Percentiles rank a stretch among this genome's conserved stretches.
These are phyloP conservation scores for Seiridium cupressi DNA, from an alignment of 2,329 filamentous ascomycete genomes.

Conservation along the genomic window DNA sequence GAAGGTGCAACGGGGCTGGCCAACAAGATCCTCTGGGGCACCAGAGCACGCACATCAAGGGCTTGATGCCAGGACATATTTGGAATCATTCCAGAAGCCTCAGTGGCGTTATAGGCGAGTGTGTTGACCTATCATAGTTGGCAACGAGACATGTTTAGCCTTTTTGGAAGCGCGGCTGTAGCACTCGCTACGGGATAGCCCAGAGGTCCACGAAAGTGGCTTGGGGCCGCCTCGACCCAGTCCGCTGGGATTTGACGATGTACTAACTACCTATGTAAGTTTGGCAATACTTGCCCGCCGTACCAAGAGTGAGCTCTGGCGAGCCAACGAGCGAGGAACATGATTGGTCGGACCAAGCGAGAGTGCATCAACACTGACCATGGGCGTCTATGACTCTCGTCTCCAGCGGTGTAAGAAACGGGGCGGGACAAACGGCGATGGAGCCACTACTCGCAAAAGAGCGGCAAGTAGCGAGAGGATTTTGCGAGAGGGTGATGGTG, in stretches of 20 bases:
- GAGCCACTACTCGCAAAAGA: not conserved
- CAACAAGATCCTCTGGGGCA: not conserved
- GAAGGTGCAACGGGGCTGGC: not conserved
- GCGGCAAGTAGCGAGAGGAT: not conserved
- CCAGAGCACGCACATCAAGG: not conserved
- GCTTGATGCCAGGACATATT: not conserved
- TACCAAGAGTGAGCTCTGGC: not conserved
- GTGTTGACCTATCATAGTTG: not conserved
- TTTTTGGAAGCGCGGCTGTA: not conserved
- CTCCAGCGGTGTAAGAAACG: not conserved
- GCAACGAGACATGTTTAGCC: not conserved
- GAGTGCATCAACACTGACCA: not conserved
- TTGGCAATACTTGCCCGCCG: no score
- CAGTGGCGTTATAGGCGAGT: slow-evolving; percentile 1
- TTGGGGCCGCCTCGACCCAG: no score
- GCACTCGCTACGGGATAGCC: not conserved
- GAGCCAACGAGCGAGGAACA: not conserved
- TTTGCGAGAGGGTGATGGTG: not conserved
- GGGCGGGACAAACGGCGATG: not conserved
- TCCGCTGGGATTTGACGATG: no score
- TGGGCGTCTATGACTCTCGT: not conserved
- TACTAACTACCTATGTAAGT: no score
- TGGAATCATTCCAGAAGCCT: slow-evolving; percentile 7
- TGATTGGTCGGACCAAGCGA: not conserved
- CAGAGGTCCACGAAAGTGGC: not conserved